Evolutionary conservation across 352 stramenopile species (phyloP).

Genomic region (Phytophthora pisi): DNA sequence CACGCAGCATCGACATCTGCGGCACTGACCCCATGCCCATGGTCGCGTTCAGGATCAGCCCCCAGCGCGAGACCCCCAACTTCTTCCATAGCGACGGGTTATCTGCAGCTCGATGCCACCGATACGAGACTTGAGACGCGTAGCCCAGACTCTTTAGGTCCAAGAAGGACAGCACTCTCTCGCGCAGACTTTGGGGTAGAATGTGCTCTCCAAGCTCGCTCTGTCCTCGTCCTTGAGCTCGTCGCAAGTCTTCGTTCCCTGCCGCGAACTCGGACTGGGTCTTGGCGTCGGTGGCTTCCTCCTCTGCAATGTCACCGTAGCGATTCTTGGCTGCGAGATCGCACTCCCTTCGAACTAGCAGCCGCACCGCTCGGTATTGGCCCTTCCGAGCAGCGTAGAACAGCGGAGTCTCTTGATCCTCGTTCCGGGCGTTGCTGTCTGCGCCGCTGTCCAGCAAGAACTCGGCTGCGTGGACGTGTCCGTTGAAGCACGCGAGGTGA

Average conservation of each 20-base stretch:
- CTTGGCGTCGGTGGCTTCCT: constrained; percentile 63
- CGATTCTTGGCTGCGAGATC: constrained; percentile 55
- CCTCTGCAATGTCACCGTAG: constrained; percentile 72
- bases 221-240: constrained; percentile 24
- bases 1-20: constrained; percentile 41
- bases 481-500: constrained; percentile 69
- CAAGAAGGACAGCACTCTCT: constrained; percentile 68
- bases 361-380: constrained; percentile 60
- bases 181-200: constrained; percentile 57
- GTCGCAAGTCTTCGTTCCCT: constrained; percentile 55
- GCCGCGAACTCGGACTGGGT: constrained; percentile 57
- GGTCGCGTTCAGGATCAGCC: constrained; percentile 57
- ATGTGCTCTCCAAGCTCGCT: constrained; percentile 21
- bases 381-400: constrained; percentile 80
- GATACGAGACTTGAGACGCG: constrained; percentile 65
- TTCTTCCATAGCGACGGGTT: constrained; percentile 63
- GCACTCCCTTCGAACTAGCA: constrained; percentile 73
- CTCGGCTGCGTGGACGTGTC: constrained; percentile 60
- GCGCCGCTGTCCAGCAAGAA: constrained; percentile 68
- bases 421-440: constrained; percentile 53
- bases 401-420: constrained; percentile 67
- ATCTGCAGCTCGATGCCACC: constrained; percentile 78
- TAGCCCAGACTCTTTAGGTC: constrained; percentile 65
- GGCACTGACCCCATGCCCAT: constrained; percentile 58
- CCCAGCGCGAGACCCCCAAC: constrained; percentile 75